phyloP scores from a whole-genome alignment of 768 basidiomycete species.

The Tricholoma saponaceum region DNA sequence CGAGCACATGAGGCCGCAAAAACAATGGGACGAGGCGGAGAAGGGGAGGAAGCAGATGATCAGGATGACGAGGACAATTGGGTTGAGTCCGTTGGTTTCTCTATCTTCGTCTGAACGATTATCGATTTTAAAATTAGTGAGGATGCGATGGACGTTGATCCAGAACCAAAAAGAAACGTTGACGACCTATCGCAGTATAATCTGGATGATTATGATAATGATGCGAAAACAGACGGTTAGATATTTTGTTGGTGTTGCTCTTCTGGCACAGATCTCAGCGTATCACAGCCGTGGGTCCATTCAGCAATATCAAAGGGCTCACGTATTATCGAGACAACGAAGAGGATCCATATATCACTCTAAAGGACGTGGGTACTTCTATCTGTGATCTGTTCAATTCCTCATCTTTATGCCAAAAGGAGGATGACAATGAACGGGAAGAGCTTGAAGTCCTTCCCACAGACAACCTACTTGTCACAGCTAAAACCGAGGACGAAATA shows the following conservation, averaged over 20 bases:
- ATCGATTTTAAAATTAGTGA: constrained; percentile 24
- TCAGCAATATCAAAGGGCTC: constrained; percentile 94
- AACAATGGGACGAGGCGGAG: constrained; percentile 63
- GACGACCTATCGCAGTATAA: constrained; percentile 87
- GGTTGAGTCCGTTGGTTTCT: constrained; percentile 75
- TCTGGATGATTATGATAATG: constrained; percentile 89
- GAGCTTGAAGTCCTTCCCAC: constrained; percentile 87
- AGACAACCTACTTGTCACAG: constrained; percentile 89
- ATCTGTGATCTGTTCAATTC: not conserved
- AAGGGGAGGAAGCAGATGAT: constrained; percentile 65
- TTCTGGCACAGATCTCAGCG: constrained; percentile 8
- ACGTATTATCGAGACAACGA: constrained; percentile 88
- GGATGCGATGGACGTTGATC: constrained; percentile 64
- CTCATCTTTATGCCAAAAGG: constrained; percentile 27
- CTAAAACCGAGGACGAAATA: constrained; percentile 95
- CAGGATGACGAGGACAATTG: constrained; percentile 55
- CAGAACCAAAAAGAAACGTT: constrained; percentile 29
- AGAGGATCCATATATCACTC: constrained; percentile 94
- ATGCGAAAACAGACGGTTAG: constrained; percentile 39
- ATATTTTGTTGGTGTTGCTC: constrained; percentile 3
- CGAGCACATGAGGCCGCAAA: constrained; percentile 74
- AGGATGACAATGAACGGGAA: constrained; percentile 78
- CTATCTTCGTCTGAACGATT: constrained; percentile 2
- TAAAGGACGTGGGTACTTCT: constrained; percentile 74
- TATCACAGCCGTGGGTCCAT: constrained; percentile 62